Percentiles rank a stretch among this genome's conserved stretches.
phyloP scores from a whole-genome alignment of 805 yeast species.

The Kodamaea kaohsiungensis region DNA sequence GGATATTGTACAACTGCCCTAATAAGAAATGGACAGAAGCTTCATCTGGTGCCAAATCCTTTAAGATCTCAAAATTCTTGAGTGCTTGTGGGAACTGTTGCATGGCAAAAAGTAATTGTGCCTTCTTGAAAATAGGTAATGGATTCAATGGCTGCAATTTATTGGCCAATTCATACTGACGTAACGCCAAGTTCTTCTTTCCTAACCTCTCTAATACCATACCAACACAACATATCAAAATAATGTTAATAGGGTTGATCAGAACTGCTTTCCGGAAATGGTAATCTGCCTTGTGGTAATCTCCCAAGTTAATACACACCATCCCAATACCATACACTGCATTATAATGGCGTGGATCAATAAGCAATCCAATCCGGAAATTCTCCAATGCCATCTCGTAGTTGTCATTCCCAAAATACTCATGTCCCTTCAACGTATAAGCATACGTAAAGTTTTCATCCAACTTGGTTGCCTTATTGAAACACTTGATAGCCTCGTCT shows the following conservation, averaged over 20 bases:
- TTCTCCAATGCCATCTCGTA: slow-evolving; percentile 85
- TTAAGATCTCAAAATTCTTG: slow-evolving; percentile 69
- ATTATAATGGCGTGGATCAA: slow-evolving; percentile 84
- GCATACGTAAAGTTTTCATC: slow-evolving; percentile 81
- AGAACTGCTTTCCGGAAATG: slow-evolving; percentile 86
- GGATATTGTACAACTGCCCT: slow-evolving; percentile 81
- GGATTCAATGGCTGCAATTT: slow-evolving; percentile 84
- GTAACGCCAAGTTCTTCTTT: slow-evolving; percentile 67
- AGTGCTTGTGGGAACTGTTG: slow-evolving; percentile 73
- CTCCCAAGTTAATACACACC: slow-evolving; percentile 87
- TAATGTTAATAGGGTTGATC: slow-evolving; percentile 88
- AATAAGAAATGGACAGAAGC: slow-evolving; percentile 88
- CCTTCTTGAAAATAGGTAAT: slow-evolving; percentile 84
- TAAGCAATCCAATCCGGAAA: slow-evolving; percentile 73
- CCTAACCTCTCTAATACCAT: slow-evolving; percentile 83
- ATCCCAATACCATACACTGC: slow-evolving; percentile 96
- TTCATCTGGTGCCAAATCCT: slow-evolving; percentile 86
- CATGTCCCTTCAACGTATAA: slow-evolving; percentile 92
- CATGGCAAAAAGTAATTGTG: slow-evolving; percentile 73
- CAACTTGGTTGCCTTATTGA: slow-evolving; percentile 71
- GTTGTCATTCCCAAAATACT: slow-evolving; percentile 82
- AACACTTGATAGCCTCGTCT: slow-evolving; percentile 86
- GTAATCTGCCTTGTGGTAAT: slow-evolving; percentile 76
- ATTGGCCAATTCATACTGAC: slow-evolving; percentile 81
- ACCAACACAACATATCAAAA: slow-evolving; percentile 89